A percentile compares a stretch with the other conserved stretches of the same genome.
Evolutionary conservation across 768 basidiomycete species (phyloP).

Genomic region (Mycena maculata): DNA sequence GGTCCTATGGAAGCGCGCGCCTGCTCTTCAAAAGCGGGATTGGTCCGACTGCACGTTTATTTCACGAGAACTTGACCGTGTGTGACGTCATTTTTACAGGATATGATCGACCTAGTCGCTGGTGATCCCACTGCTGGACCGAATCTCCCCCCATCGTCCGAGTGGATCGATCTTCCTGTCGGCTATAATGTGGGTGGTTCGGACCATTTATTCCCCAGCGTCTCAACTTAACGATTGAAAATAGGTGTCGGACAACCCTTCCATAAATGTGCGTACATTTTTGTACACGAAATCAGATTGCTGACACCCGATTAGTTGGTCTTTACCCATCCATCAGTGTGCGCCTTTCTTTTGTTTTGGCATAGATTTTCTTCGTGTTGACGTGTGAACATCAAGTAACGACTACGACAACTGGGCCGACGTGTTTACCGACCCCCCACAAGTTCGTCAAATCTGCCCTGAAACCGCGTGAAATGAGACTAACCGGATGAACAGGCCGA

Average conservation of each 20-base stretch:
- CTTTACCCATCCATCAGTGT: conserved; percentile 55
- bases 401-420: conserved; percentile 58
- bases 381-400: conserved; percentile 30
- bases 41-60: conserved; percentile 46
- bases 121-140: conserved; percentile 45
- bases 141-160: conserved; percentile 47
- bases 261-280: conserved; percentile 51
- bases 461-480: too few relatives aligned
- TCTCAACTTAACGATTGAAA: neutral
- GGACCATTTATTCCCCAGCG: neutral
- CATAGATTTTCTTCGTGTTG: neutral
- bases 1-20: conserved; percentile 53
- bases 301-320: conserved; percentile 43
- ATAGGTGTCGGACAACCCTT: conserved; percentile 52
- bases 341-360: neutral
- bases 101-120: conserved; percentile 50
- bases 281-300: neutral
- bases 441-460: too few relatives aligned
- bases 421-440: conserved; percentile 52
- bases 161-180: conserved; percentile 52
- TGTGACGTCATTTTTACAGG: conserved; percentile 5
- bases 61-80: neutral
- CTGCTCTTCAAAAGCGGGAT: conserved; percentile 57
- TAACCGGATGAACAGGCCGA: conserved; percentile 50
- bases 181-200: conserved; percentile 39